Base-by-base conservation (phyloP, 768 basidiomycete species). In the Pleurotus cornucopiae region DNA sequence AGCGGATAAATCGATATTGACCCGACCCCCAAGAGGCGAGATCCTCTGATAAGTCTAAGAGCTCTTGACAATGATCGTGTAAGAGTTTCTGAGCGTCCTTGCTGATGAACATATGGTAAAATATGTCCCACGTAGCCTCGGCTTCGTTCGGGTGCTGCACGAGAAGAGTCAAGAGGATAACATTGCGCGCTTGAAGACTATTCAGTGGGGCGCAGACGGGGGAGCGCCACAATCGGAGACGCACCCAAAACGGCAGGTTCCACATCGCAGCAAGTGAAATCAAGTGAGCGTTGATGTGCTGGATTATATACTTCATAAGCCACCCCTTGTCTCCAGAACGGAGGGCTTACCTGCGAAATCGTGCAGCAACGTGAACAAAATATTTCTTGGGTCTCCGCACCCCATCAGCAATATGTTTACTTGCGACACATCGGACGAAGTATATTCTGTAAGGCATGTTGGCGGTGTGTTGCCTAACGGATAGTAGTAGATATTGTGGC, bases 391-490 rank as follows among this genome's bases (percentile, higher is more conserved):
- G 54, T 81, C 79, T 21, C 80, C 79, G 56, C 78, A 81, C 1
- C 73, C 80, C 13, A 79, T 64, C 48, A 76, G 66, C 2, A 82
- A 60, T 25, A 80, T 63, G 21, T 69, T 60, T 11, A 75, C 79
- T 40, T 67, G 57, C 49, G 73, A 67, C 21, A 11, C 21, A 56
- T 76, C 77, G 2, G 69, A 73, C 53, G 76, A 64, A 11, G 81
- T 63, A 58, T 73, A 68, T 30, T 71, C 64, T 5, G 75, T 77
- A 3, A 82, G 62, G 47, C 62, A 72, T 2, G 79, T 66, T 2
- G 81, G 74, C 13, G 77, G 63, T 1, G 80, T 79, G 57, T 81
- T 82, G 25, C 81, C 81, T 34, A 80, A 64, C 5, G 79, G 69
- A 62, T 81, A 82, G 66, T 79, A 79, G 57, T 71, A 79, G 9